Evolutionary conservation across 208 protist species (phyloP).

Genomic region (Sergeia podlipaevii): DNA sequence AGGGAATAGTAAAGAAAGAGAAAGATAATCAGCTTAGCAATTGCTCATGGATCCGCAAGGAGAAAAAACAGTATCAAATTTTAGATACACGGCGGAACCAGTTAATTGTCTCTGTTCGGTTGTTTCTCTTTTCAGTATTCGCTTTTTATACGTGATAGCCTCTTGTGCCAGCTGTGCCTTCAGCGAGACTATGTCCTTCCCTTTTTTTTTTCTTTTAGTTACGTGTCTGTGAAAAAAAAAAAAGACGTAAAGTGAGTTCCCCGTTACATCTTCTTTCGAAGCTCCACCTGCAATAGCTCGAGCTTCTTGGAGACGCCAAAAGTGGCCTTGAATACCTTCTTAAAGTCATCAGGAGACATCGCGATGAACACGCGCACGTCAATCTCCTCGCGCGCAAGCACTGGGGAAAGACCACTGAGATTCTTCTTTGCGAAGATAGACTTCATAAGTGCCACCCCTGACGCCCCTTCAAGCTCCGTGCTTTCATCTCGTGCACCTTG

Average conservation of each 20-base stretch:
- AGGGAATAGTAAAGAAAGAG: no score
- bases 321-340: conserved; percentile 76
- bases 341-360: conserved; percentile 71
- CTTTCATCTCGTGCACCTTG: neutral
- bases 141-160: no score
- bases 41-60: no score
- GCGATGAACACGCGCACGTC: conserved; percentile 74
- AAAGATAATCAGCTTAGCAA: no score
- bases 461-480: conserved; percentile 21
- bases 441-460: conserved; percentile 44
- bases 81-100: no score
- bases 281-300: conserved; percentile 69
- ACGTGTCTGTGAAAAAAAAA: no score
- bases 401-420: conserved; percentile 37
- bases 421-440: conserved; percentile 57
- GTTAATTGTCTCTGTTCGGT: no score
- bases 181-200: no score
- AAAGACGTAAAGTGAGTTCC: no score
- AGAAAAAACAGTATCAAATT: no score
- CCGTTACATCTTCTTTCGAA: conserved; percentile 35
- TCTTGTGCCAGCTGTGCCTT: no score
- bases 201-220: neutral
- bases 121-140: no score
- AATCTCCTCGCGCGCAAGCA: conserved; percentile 62
- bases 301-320: conserved; percentile 79